Evolutionary conservation across 129 eudicot species (phyloP).

Genomic region (Arctium lappa): DNA sequence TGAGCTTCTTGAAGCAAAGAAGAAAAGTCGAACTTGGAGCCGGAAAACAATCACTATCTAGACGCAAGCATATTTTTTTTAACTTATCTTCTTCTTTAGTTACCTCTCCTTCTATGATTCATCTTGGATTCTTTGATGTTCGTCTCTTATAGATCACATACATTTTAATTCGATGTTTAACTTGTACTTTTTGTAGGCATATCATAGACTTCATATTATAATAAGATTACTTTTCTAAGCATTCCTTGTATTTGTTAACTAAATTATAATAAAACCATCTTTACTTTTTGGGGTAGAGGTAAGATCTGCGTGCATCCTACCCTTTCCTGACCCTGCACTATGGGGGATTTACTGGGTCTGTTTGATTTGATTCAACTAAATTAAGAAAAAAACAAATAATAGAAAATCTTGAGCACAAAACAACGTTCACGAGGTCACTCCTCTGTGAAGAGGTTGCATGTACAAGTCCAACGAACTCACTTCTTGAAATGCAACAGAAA

Average conservation of each 20-base stretch:
- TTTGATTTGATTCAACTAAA: not conserved
- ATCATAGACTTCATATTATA: too few relatives aligned
- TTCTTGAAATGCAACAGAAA: not conserved
- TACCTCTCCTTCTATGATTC: not conserved
- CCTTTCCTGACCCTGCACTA: not conserved
- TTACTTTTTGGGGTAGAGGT: not conserved
- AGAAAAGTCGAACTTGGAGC: not conserved
- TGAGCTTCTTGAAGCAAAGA: not conserved
- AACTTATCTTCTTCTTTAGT: not conserved
- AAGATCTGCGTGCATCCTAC: not conserved
- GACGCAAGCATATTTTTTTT: not conserved
- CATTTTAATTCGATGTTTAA: too few relatives aligned
- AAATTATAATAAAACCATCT: too few relatives aligned
- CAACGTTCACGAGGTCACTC: not conserved
- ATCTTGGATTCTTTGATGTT: not conserved
- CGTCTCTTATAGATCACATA: not conserved
- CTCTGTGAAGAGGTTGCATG: too few relatives aligned
- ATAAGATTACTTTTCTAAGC: not conserved
- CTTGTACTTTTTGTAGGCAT: too few relatives aligned
- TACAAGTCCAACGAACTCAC: not conserved
- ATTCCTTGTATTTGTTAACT: not conserved
- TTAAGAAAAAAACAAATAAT: not conserved
- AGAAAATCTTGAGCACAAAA: not conserved
- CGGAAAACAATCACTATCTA: not conserved
- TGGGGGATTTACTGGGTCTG: not conserved